A percentile compares a stretch with the other conserved stretches of the same genome.
These are phyloP conservation scores for Calonectria montana DNA, from an alignment of 2,329 filamentous ascomycete species.

Conservation along the genomic window DNA sequence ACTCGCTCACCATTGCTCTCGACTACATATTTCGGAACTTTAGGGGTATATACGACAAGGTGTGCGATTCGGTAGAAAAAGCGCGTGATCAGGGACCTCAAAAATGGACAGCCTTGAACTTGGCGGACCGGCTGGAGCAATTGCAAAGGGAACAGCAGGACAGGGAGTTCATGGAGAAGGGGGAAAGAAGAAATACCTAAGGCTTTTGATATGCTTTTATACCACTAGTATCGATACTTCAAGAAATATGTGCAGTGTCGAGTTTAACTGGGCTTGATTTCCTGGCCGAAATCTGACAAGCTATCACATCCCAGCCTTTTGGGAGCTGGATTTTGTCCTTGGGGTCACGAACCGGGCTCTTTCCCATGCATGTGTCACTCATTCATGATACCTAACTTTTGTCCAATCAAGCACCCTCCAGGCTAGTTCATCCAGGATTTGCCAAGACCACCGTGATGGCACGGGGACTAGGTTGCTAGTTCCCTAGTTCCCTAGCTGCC, in stretches of 20 bases:
- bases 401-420: background rate
- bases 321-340: background rate
- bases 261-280: background rate
- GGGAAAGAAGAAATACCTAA: background rate
- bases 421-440: background rate
- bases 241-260: background rate
- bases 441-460: constrained; percentile 11
- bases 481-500: background rate
- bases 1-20: constrained; percentile 33
- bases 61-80: constrained; percentile 35
- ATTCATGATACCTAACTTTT: background rate
- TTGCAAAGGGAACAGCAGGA: constrained; percentile 27
- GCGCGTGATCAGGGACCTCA: constrained; percentile 32
- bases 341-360: background rate
- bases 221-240: background rate
- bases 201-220: background rate
- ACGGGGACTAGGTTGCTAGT: constrained; percentile 7
- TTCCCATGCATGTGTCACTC: constrained; percentile 3
- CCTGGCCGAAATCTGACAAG: background rate
- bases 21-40: constrained; percentile 40
- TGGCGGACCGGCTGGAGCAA: constrained; percentile 35
- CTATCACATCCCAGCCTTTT: background rate
- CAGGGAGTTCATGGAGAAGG: constrained; percentile 8
- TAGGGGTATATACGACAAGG: constrained; percentile 27
- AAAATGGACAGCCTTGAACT: constrained; percentile 33